Percentiles rank a stretch among this genome's conserved stretches.
phyloP scores from a whole-genome alignment of 2,329 filamentous ascomycete genomes.

The Stemphylium lycopersici region DNA sequence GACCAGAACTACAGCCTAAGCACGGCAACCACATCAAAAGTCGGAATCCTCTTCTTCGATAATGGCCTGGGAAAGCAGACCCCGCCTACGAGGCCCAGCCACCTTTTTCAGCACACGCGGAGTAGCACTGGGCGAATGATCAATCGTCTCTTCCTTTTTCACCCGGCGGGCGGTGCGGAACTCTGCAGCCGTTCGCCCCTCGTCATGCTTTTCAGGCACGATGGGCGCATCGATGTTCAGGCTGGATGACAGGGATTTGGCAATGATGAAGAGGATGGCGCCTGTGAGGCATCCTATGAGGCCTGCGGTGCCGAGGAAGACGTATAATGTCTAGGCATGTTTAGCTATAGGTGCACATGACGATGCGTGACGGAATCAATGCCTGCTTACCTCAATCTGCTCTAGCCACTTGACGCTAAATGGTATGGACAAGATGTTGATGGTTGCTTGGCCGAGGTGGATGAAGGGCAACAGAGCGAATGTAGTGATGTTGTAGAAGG shows the following conservation, averaged over 20 bases:
- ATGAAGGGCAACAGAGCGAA: slow-evolving; percentile 60
- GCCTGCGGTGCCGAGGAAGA: slow-evolving; percentile 69
- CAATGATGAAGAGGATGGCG: slow-evolving; percentile 63
- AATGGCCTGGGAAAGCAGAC: slow-evolving; percentile 69
- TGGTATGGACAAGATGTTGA: slow-evolving; percentile 55
- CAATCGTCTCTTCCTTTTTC: slow-evolving; percentile 28
- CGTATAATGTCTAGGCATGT: slow-evolving; percentile 53
- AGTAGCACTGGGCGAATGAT: slow-evolving; percentile 21
- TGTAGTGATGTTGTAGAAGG: slow-evolving; percentile 55
- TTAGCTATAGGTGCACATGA: background rate
- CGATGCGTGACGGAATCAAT: background rate
- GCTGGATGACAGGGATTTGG: slow-evolving; percentile 60
- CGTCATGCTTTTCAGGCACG: slow-evolving; percentile 9
- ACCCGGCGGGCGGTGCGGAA: slow-evolving; percentile 38
- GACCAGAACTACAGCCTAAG: background rate
- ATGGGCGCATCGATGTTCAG: slow-evolving; percentile 50
- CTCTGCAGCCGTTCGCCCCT: slow-evolving; percentile 35
- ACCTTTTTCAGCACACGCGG: slow-evolving; percentile 41
- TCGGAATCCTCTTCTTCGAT: slow-evolving; percentile 72
- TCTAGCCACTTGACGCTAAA: slow-evolving; percentile 54
- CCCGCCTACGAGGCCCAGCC: slow-evolving; percentile 42
- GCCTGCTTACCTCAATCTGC: slow-evolving; percentile 60
- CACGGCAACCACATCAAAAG: slow-evolving; percentile 38
- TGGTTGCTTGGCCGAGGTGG: slow-evolving; percentile 52
- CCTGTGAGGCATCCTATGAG: slow-evolving; percentile 71